These are phyloP conservation scores for Physcomitrium patens DNA, from an alignment of 225 moss, liverwort and hornwort genomes.

Conservation along the genomic window DNA sequence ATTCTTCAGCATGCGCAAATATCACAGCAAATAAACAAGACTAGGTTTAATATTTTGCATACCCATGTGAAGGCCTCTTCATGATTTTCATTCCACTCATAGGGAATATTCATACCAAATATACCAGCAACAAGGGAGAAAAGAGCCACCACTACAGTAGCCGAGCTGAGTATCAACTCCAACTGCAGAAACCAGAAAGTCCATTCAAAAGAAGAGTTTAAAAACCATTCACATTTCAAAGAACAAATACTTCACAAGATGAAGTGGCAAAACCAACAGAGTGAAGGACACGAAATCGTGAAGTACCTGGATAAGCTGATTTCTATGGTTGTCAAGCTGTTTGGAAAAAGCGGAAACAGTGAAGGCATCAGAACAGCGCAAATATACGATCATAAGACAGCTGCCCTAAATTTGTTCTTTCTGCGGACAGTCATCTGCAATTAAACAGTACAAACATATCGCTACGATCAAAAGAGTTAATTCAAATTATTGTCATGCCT, in stretches of 20 bases:
- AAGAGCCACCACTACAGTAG: slow-evolving; percentile 83
- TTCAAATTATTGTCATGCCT: slow-evolving; percentile 28
- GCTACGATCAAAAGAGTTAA: slow-evolving; percentile 55
- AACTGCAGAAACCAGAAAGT: slow-evolving; percentile 64
- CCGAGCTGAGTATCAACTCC: slow-evolving; percentile 96
- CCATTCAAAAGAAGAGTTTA: slow-evolving; percentile 17
- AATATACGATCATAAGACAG: slow-evolving; percentile 61
- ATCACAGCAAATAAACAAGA: background rate
- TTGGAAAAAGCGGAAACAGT: slow-evolving; percentile 57
- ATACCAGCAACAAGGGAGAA: slow-evolving; percentile 90
- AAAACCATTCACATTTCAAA: background rate
- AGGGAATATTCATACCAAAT: slow-evolving; percentile 98
- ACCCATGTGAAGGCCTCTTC: slow-evolving; percentile 87
- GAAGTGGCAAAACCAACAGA: background rate
- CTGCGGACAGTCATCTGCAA: slow-evolving; percentile 64
- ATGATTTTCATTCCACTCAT: slow-evolving; percentile 69
- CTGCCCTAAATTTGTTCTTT: slow-evolving; percentile 62
- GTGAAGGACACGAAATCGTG: slow-evolving; percentile 8
- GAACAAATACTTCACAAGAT: slow-evolving; percentile 11
- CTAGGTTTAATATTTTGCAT: slow-evolving; percentile 18
- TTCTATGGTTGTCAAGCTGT: slow-evolving; percentile 99
- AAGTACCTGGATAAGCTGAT: slow-evolving; percentile 96
- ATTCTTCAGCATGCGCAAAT: background rate
- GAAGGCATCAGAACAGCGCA: slow-evolving; percentile 62
- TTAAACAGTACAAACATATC: slow-evolving; percentile 55